These are phyloP conservation scores for Rugosomyces carneus DNA, from an alignment of 1,284 basidiomycete genomes.

Conservation along the genomic window DNA sequence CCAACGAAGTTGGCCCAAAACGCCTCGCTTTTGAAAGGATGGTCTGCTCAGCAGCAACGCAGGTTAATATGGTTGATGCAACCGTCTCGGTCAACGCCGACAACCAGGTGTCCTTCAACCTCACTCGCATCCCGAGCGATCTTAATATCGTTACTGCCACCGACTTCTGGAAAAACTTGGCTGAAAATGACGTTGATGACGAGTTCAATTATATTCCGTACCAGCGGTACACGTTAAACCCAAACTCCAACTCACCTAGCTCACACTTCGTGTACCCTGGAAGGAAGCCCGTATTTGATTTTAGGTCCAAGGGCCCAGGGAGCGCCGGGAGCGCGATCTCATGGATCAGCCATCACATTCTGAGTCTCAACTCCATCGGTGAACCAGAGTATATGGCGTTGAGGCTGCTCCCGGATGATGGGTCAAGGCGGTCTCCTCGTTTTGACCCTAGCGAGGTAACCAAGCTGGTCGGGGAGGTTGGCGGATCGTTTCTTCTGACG, in stretches of 20 bases:
- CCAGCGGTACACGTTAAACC: constrained; percentile 14
- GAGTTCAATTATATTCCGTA: constrained; percentile 10
- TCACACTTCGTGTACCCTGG: constrained; percentile 14
- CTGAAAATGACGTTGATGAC: background rate
- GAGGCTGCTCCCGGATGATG: constrained; percentile 7
- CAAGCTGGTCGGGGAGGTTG: constrained; percentile 10
- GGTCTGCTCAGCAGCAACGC: constrained; percentile 17
- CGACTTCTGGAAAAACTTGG: constrained; percentile 5
- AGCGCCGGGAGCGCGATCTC: constrained; percentile 3
- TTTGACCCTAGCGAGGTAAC: background rate
- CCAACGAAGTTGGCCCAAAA: constrained; percentile 1
- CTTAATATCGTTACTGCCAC: constrained; percentile 12
- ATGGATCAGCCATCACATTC: background rate
- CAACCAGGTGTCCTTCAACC: constrained; percentile 5
- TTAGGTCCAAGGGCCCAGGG: constrained; percentile 4
- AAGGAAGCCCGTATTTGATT: background rate
- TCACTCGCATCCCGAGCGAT: constrained; percentile 12
- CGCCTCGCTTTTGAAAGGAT: constrained; percentile 8
- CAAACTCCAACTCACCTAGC: constrained; percentile 11
- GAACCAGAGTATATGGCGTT: background rate
- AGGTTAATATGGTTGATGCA: constrained; percentile 18
- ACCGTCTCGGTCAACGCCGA: constrained; percentile 7
- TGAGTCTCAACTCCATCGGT: background rate
- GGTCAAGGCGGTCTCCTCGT: background rate
- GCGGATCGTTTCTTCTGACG: constrained; percentile 7